Conservation (phyloP, 176 grass and related monocot genomes). For the Carex scoparia region DNA sequence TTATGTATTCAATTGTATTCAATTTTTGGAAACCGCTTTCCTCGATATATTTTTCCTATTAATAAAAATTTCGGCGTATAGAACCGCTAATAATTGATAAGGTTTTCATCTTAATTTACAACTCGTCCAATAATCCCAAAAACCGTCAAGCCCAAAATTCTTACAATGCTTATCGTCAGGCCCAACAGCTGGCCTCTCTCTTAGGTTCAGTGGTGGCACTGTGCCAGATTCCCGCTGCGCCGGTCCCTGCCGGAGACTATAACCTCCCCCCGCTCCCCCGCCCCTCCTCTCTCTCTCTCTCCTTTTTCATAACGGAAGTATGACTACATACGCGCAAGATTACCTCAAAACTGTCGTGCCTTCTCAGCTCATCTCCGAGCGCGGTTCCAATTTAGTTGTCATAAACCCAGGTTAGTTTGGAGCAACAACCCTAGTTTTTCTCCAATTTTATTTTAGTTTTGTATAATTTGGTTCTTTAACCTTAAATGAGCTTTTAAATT, state of each 20-base stretch:
- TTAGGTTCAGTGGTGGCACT: neutral
- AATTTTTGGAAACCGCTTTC: too few species aligned
- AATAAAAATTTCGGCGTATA: too few species aligned
- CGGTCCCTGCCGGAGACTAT: neutral
- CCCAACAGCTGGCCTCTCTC: neutral
- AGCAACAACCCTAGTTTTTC: slow-evolving; percentile 17
- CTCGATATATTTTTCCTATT: too few species aligned
- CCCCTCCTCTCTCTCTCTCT: neutral
- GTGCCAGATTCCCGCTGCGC: neutral
- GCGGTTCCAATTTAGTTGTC: slow-evolving; percentile 80
- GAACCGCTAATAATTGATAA: too few species aligned
- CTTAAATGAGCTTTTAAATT: neutral
- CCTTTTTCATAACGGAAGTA: neutral
- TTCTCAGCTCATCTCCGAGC: slow-evolving; percentile 85
- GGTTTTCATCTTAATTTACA: too few species aligned
- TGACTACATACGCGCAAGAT: slow-evolving; percentile 43
- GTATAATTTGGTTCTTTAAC: neutral
- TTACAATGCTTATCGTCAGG: neutral
- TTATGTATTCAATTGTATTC: too few species aligned
- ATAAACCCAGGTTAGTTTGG: slow-evolving; percentile 79
- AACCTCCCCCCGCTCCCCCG: too few species aligned
- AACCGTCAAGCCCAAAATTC: neutral
- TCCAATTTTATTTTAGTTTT: neutral
- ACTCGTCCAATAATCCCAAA: too few species aligned
- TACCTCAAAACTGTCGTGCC: slow-evolving; percentile 85